Evolutionary conservation across 495 filamentous ascomycete species (phyloP).

Genomic region (Hypoxylon rickii): DNA sequence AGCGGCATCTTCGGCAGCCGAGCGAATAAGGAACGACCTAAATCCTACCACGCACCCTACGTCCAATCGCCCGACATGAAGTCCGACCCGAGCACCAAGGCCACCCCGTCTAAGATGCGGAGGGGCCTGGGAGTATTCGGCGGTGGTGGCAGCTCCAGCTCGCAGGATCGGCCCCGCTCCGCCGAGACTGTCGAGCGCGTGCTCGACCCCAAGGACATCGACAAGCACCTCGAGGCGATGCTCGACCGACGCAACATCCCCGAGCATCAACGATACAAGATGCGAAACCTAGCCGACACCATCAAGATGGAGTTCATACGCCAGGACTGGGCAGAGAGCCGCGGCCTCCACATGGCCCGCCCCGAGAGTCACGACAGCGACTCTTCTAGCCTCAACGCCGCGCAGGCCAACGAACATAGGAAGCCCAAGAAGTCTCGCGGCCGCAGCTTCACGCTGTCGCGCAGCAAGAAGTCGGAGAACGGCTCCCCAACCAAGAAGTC

Average conservation of each 20-base stretch:
- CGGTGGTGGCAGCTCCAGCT: constrained; percentile 53
- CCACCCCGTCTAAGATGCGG: constrained; percentile 39
- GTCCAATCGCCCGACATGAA: constrained; percentile 46
- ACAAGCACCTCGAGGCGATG: constrained; percentile 67
- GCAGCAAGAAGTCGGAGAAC: constrained; percentile 48
- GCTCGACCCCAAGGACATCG: constrained; percentile 54
- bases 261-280: constrained; percentile 88
- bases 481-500: constrained; percentile 56
- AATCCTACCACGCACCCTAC: constrained; percentile 37
- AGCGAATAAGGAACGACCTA: constrained; percentile 33
- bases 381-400: constrained; percentile 28
- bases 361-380: constrained; percentile 43
- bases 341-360: constrained; percentile 43
- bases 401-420: constrained; percentile 42
- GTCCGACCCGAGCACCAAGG: constrained; percentile 36
- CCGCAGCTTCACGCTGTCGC: constrained; percentile 75
- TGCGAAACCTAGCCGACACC: constrained; percentile 83
- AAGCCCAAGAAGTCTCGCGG: constrained; percentile 73
- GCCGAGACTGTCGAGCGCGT: constrained; percentile 25
- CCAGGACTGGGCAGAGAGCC: constrained; percentile 76
- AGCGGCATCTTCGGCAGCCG: constrained; percentile 10
- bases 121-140: constrained; percentile 39
- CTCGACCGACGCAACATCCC: constrained; percentile 88
- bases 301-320: constrained; percentile 95
- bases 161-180: constrained; percentile 35